Conservation (phyloP, 805 yeast species). For the Crinitomyces ghanaensis region DNA sequence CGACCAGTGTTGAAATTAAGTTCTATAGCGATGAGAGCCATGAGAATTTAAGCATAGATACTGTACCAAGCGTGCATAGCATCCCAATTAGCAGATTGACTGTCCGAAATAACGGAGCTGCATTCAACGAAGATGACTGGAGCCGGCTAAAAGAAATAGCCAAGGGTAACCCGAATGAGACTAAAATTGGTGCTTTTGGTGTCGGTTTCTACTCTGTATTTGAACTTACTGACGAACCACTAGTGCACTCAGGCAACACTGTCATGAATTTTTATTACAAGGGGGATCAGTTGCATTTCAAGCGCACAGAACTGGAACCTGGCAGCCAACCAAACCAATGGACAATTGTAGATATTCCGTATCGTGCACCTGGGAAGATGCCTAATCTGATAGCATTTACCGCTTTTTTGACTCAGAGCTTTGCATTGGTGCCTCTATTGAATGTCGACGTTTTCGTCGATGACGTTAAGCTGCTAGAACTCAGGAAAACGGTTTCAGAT, state of each 20-base stretch:
- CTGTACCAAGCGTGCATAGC: conserved; percentile 13
- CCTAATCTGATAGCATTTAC: conserved; percentile 27
- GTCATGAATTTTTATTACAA: conserved; percentile 28
- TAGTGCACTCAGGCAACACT: conserved; percentile 37
- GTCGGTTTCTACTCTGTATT: conserved; percentile 58
- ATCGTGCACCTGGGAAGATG: conserved; percentile 18
- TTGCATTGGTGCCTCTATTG: conserved; percentile 25
- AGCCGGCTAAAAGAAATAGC: conserved; percentile 30
- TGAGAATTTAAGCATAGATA: conserved; percentile 9
- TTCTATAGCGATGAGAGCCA: conserved; percentile 15
- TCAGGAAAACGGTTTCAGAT: conserved; percentile 19
- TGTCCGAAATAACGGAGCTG: conserved; percentile 27
- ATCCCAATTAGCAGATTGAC: conserved; percentile 20
- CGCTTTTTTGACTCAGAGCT: conserved; percentile 29
- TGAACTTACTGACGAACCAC: conserved; percentile 72
- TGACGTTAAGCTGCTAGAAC: conserved; percentile 17
- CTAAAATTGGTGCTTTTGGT: conserved; percentile 34
- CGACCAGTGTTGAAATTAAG: conserved; percentile 24
- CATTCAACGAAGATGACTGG: conserved; percentile 29
- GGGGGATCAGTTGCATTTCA: conserved; percentile 29
- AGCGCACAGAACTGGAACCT: conserved; percentile 16
- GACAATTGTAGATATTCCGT: conserved; percentile 30
- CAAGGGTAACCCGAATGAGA: conserved; percentile 32
- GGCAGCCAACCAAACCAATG: conserved; percentile 17
- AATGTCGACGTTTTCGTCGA: conserved; percentile 22